Base-by-base conservation (phyloP, 2,329 filamentous ascomycete genomes). In the Penicillium freii region DNA sequence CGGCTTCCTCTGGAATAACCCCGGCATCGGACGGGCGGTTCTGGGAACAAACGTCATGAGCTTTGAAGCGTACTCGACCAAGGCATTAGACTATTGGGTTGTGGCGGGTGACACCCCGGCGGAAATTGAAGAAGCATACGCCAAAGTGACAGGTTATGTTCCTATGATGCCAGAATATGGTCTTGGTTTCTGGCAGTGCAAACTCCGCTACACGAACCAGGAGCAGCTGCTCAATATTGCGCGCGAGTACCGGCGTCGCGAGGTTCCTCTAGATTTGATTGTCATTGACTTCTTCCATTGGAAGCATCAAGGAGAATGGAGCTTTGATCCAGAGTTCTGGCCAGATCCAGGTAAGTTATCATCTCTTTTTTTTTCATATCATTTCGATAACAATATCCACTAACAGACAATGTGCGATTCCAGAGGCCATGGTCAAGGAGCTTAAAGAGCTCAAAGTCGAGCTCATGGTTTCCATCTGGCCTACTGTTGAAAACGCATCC, bases 91-190 rank as follows among this genome's bases (percentile, higher is more conserved):
- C 62, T 87, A 87, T 62, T 88, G 86, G 86, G 68, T 88, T 33
- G 83, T 87, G 0, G 82, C 82, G 0, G 84, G 81, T 0, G 79
- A 83, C 39, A 77, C 76, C 0, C 85, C 85, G 0, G 76, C 77
- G 0, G 77, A 83, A 36, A 86, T 88, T 42, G 78, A 82, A 7
- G 75, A 83, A 58, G 76, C 80, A 0, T 88, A 88, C 62, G 80
- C 81, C 0, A 71, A 72, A 4, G 82, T 77, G 1, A 86, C 85
- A 0, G 86, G 86, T 0, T 80, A 77, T 34, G 83, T 82, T 0
- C 86, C 86, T 0, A 84, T 84, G 80, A 88, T 88, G 85, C 86
- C 86, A 1, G 85, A 87, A 62, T 87, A 87, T 63, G 85, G 85
- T 0, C 76, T 88, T 0, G 86, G 86, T 0, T 88, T 88, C 67